Base-by-base conservation (phyloP, 768 basidiomycete genomes). In the Agaricus blazei region DNA sequence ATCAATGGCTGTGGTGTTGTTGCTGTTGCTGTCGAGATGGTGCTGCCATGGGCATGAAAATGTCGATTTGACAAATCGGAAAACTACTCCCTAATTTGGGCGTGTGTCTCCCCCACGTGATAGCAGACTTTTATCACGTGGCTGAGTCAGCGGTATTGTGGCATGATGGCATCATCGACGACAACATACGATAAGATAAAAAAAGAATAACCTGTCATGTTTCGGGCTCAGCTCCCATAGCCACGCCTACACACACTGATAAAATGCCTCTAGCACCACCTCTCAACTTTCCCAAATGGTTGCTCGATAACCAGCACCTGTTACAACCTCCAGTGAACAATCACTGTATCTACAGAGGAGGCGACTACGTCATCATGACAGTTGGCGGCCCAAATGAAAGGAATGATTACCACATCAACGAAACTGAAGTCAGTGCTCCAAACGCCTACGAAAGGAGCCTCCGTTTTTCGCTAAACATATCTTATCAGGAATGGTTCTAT, bases 371-470 rank as follows among this genome's bases (percentile, higher is more conserved):
- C 42, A 85, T 96, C n/a, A 98, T 99, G 96, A 91, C 81, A 5
- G 85, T 98, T 24, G 95, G 97, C 8, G 97, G 96, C 0, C 96
- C 96, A 0, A 99, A 99, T 66, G 85, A 92, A 66, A 76, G 96
- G 38, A 89, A 89, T 51, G 95, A 97, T 70, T 98, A 93, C 65
- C 96, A 98, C 69, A 72, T 97, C 42, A 98, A 98, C 67, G 85
- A 97, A 71, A 98, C 95, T 1, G 93, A 97, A 79, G 89, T 87
- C 47, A 44, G 74, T n/a, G 24, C 28, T 9, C 15, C 15, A 27
- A 46, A 11, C 15, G 15, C 12, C 9, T 11, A 19, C n/a, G 24
- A 24, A 45, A 19, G 19, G 19, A 19, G 19, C 19, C 19, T 19
- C 19, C 19, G 19, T 19, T 19, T 19, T 19, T 19, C 19, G 19